These are phyloP conservation scores for Coprinopsis cinerea DNA, from an alignment of 768 basidiomycete species.

Conservation along the genomic window DNA sequence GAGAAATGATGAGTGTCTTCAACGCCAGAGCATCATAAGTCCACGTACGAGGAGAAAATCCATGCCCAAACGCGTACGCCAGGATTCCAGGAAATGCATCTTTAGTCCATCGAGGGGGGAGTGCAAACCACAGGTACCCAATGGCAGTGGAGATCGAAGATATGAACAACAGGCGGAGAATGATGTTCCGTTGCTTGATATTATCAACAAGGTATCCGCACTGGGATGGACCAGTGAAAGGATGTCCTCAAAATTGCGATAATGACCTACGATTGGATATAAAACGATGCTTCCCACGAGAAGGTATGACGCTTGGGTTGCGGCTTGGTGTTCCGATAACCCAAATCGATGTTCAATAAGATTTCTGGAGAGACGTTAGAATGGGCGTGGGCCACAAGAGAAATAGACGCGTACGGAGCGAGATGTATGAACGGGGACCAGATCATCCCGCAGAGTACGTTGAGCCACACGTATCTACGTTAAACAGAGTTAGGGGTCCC, in stretches of 20 bases:
- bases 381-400: neutral
- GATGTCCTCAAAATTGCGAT: neutral
- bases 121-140: slow-evolving; percentile 61
- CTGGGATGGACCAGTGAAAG: slow-evolving; percentile 24
- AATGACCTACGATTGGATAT: slow-evolving; percentile 52
- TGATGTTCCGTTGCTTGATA: slow-evolving; percentile 49
- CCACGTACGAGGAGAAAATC: slow-evolving; percentile 62
- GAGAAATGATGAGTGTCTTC: slow-evolving; percentile 9
- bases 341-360: slow-evolving; percentile 65
- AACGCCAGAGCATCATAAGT: neutral
- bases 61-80: slow-evolving; percentile 61
- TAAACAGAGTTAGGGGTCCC: slow-evolving; percentile 3
- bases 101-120: slow-evolving; percentile 51
- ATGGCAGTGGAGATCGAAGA: slow-evolving; percentile 56
- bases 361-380: slow-evolving; percentile 39
- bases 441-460: slow-evolving; percentile 67
- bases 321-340: slow-evolving; percentile 54
- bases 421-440: slow-evolving; percentile 79
- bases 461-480: slow-evolving; percentile 64
- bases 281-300: slow-evolving; percentile 62
- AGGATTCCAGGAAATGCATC: slow-evolving; percentile 58
- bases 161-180: slow-evolving; percentile 50
- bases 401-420: slow-evolving; percentile 52
- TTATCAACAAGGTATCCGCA: slow-evolving; percentile 63
- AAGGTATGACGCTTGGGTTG: slow-evolving; percentile 63